Percentiles rank a stretch among this genome's conserved stretches.
Evolutionary conservation across 306 rosid species (phyloP).

Genomic region (Gleditsia sinensis): DNA sequence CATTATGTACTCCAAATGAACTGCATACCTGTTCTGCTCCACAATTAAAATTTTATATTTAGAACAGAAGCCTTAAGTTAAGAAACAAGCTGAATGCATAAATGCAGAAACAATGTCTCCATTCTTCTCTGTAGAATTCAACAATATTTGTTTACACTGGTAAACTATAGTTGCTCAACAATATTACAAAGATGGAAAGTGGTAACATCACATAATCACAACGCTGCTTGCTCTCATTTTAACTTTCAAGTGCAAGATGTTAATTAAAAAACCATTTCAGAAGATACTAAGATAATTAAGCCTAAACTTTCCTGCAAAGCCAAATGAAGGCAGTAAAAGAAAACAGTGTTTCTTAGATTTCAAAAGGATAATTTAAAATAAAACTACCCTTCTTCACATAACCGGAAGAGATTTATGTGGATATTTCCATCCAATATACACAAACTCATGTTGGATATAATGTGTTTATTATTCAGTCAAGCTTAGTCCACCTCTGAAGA

Average conservation of each 20-base stretch:
- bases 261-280: neutral
- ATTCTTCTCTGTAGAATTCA: no score
- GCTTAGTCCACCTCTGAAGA: neutral
- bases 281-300: constrained; percentile 6
- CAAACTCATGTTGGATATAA: neutral
- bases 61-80: constrained; percentile 15
- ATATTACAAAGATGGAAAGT: constrained; percentile 9
- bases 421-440: neutral
- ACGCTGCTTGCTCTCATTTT: constrained; percentile 18
- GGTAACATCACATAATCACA: neutral
- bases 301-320: neutral
- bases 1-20: constrained; percentile 62
- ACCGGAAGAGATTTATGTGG: no score
- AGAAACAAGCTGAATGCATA: constrained; percentile 13
- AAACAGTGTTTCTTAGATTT: no score
- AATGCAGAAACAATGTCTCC: neutral
- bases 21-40: constrained; percentile 57
- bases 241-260: constrained; percentile 8
- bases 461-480: neutral
- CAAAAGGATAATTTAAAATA: no score
- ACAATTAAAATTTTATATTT: constrained; percentile 35
- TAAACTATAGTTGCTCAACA: neutral
- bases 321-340: neutral
- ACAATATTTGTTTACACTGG: no score
- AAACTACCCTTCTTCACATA: no score